Conservation (phyloP, 441 rosid genomes). For the Pelargonium exstipulatum region DNA sequence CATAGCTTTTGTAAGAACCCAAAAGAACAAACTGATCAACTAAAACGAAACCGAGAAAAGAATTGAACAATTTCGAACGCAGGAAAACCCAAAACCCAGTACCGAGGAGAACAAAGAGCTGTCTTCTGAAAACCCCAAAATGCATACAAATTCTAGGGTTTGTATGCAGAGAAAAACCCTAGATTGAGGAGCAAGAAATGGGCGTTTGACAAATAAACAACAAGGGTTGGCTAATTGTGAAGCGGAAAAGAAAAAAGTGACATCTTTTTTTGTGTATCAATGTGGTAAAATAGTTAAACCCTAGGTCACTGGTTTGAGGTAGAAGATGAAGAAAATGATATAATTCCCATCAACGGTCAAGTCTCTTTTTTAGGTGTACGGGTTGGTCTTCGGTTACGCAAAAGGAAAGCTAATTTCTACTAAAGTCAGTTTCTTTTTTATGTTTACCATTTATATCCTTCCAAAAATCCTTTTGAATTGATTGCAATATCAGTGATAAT, state of each 20-base stretch:
- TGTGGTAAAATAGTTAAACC: not conserved
- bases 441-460: no score
- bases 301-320: not conserved
- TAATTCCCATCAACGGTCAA: no score
- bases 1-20: not conserved
- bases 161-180: slow-evolving; percentile 4
- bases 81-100: not conserved
- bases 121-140: not conserved
- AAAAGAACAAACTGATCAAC: not conserved
- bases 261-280: not conserved
- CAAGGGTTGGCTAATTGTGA: not conserved
- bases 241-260: not conserved
- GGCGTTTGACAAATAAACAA: no score
- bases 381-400: no score
- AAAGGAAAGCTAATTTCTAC: no score
- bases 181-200: not conserved
- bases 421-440: no score
- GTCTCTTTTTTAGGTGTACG: no score
- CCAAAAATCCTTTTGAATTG: no score
- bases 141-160: not conserved
- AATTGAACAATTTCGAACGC: no score
- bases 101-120: not conserved
- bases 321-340: not conserved
- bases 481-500: no score
- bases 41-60: no score